Base-by-base conservation (phyloP, 495 filamentous ascomycete genomes). In the Podospora australis region DNA sequence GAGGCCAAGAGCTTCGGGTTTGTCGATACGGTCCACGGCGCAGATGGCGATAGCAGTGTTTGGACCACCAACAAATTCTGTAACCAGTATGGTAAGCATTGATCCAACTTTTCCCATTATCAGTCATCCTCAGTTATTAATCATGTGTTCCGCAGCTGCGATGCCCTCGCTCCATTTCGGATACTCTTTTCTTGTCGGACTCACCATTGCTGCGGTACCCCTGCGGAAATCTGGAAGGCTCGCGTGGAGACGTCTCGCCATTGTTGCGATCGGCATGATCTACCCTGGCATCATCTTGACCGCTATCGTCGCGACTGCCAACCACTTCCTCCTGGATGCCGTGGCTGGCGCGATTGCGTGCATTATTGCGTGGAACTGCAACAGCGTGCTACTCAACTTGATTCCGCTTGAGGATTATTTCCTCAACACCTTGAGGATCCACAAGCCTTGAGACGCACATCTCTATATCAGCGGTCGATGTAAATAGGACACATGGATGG, bases 161-260 rank as follows among this genome's bases (percentile, higher is more conserved):
- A 89, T 89, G 86, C 86, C 86, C 6, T 82, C 81, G 13, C 74
- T 90, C 52, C 84, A 90, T 59, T 90, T 90, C 61, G 86, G 84
- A 9, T 90, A 88, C 57, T 82, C 85, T 5, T 78, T 90, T 25
- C 77, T 86, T 60, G 82, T 89, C 50, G 86, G 86, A 11, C 65
- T 82, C 14, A 87, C 84, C 0, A 75, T 88, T 47, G 72, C 79
- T 11, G 55, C 59, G 20, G 43, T 64, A n/a, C 61, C 61, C 28
- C 54, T 64, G 6, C 30, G 61, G 21, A 54, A 48, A 34, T 47
- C 48, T 6, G 59, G 59, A 13, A 51, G 48, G 14, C 22, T 62
- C 8, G 57, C 51, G 10, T 64, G 61, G 61, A 49, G 52, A 29
- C 57, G 61, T 5, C 39, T 60, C 0, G 56, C 60, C 8, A 54